phyloP scores from a whole-genome alignment of 2,329 filamentous ascomycete species.

The Diaporthe citriasiana region DNA sequence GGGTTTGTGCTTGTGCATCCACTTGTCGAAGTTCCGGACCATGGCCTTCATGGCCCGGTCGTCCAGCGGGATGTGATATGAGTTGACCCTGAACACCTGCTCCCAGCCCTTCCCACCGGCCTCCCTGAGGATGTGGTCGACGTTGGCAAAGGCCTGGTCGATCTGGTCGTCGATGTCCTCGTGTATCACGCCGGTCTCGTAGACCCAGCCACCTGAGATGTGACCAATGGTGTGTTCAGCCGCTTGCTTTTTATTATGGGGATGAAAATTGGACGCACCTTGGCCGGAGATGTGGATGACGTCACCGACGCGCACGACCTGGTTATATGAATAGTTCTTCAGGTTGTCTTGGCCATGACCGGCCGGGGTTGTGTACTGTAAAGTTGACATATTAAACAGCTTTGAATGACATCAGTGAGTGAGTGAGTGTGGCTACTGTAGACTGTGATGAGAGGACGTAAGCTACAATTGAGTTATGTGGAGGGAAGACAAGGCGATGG shows the following conservation, averaged over 20 bases:
- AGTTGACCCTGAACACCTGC: conserved; percentile 66
- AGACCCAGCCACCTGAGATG: conserved; percentile 52
- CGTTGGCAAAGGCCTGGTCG: conserved; percentile 69
- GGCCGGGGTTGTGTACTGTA: conserved; percentile 53
- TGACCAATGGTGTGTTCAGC: not conserved
- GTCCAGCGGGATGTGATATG: conserved; percentile 61
- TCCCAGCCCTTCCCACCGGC: conserved; percentile 69
- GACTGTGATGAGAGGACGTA: not conserved
- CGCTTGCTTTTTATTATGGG: not conserved
- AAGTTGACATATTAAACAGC: conserved; percentile 48
- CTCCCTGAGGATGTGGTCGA: conserved; percentile 63
- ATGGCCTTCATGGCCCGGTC: conserved; percentile 57
- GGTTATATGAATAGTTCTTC: conserved; percentile 57
- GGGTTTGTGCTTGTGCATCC: conserved; percentile 66
- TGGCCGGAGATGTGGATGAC: conserved; percentile 62
- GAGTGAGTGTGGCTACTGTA: not conserved
- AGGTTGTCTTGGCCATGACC: conserved; percentile 51
- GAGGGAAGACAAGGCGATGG: not conserved
- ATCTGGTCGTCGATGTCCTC: conserved; percentile 60
- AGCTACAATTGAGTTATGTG: not conserved
- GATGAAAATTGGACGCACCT: conserved; percentile 49
- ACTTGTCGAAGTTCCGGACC: conserved; percentile 62
- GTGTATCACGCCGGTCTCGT: conserved; percentile 46
- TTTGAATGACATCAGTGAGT: not conserved
- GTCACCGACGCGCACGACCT: conserved; percentile 64